Percentiles rank a stretch among this genome's conserved stretches.
phyloP scores from a whole-genome alignment of 1,284 basidiomycete species.

The Moniliophthora roreri region DNA sequence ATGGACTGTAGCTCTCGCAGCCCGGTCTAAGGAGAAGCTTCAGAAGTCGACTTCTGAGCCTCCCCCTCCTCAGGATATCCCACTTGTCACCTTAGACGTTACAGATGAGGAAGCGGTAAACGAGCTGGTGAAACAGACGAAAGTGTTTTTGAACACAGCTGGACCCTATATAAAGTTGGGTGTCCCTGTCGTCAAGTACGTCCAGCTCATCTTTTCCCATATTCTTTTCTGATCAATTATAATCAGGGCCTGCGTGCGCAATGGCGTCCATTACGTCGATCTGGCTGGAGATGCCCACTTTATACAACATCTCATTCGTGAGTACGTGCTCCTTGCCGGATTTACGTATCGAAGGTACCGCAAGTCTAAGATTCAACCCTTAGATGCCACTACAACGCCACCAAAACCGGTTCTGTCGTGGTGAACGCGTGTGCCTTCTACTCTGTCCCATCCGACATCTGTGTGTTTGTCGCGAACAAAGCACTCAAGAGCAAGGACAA shows the following conservation, averaged over 20 bases:
- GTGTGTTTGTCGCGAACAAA: slow-evolving; percentile 53
- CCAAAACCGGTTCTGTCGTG: slow-evolving; percentile 67
- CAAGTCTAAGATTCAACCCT: no score
- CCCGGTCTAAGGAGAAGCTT: slow-evolving; percentile 58
- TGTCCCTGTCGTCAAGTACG: slow-evolving; percentile 54
- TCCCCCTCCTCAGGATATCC: slow-evolving; percentile 39
- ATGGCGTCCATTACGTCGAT: slow-evolving; percentile 56
- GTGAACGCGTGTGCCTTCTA: slow-evolving; percentile 74
- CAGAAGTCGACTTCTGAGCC: slow-evolving; percentile 43
- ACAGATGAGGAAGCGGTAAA: slow-evolving; percentile 47
- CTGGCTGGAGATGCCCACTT: slow-evolving; percentile 53
- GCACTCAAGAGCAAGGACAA: slow-evolving; percentile 32
- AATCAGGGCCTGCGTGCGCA: slow-evolving; percentile 37
- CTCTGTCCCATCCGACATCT: slow-evolving; percentile 69
- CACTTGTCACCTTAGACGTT: slow-evolving; percentile 52
- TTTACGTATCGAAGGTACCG: no score
- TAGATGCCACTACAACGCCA: slow-evolving; percentile 65
- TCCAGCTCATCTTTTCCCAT: background rate
- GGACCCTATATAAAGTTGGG: slow-evolving; percentile 69
- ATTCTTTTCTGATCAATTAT: background rate
- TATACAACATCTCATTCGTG: slow-evolving; percentile 47
- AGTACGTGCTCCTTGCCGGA: slow-evolving; percentile 32
- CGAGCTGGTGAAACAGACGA: slow-evolving; percentile 47
- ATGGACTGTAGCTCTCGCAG: slow-evolving; percentile 63
- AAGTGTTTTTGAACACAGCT: slow-evolving; percentile 69